Evolutionary conservation across 148 eudicot species (phyloP).

Genomic region (Cornus florida): DNA sequence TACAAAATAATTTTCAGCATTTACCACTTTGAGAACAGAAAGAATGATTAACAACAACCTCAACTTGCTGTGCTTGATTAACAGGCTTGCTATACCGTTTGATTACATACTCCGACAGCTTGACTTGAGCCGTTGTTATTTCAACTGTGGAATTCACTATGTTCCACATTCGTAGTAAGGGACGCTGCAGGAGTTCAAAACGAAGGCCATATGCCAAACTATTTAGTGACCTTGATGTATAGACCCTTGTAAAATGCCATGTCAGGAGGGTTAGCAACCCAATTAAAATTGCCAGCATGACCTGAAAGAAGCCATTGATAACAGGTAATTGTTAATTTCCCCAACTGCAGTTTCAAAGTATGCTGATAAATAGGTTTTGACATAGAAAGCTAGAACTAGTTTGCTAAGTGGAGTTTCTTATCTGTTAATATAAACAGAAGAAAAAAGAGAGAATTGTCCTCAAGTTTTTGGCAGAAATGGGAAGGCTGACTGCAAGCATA

Average conservation of each 20-base stretch:
- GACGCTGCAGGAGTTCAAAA: slow-evolving; percentile 85
- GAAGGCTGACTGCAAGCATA: not conserved
- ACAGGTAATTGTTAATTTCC: not conserved
- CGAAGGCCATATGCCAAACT: slow-evolving; percentile 85
- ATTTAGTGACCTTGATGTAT: slow-evolving; percentile 77
- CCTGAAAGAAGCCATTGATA: slow-evolving; percentile 45
- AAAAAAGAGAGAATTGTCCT: not conserved
- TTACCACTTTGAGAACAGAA: not conserved
- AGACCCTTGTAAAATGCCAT: slow-evolving; percentile 92
- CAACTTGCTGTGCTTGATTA: slow-evolving; percentile 81
- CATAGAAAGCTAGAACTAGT: not conserved
- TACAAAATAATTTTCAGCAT: not conserved
- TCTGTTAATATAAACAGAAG: too few species aligned
- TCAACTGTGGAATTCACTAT: slow-evolving; percentile 83
- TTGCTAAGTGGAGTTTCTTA: not conserved
- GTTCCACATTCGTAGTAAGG: slow-evolving; percentile 91
- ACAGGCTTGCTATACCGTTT: slow-evolving; percentile 57
- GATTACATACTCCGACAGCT: slow-evolving; percentile 73
- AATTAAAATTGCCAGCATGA: slow-evolving; percentile 88
- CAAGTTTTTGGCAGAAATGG: not conserved
- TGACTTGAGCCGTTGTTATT: slow-evolving; percentile 88
- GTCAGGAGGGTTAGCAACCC: slow-evolving; percentile 87
- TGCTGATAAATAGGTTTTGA: not conserved
- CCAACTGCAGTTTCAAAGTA: not conserved
- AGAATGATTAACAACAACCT: slow-evolving; percentile 43